Percentiles rank a stretch among this genome's conserved stretches.
phyloP scores from a whole-genome alignment of 495 filamentous ascomycete species.

The Cudoniella acicularis region DNA sequence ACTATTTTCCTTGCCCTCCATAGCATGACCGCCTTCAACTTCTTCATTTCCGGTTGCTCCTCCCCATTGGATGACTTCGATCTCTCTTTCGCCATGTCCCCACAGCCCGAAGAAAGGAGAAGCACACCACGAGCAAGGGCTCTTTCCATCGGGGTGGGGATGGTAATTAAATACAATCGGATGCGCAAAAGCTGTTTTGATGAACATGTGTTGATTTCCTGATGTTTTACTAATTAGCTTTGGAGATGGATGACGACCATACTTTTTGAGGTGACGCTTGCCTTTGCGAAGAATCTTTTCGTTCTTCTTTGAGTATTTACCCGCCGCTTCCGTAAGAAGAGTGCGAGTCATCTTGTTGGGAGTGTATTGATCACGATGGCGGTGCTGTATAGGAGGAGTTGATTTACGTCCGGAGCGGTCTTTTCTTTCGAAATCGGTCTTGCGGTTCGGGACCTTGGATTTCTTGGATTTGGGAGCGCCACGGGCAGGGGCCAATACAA shows the following conservation, averaged over 20 bases:
- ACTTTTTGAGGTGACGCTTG: not conserved
- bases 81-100: not conserved
- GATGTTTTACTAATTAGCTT: not conserved
- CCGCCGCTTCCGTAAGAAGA: not conserved
- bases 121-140: slow-evolving; percentile 15
- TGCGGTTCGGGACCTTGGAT: not conserved
- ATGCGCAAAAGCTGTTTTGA: slow-evolving; percentile 14
- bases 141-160: not conserved
- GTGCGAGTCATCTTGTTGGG: not conserved
- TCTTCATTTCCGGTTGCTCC: slow-evolving; percentile 12
- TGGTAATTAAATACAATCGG: slow-evolving; percentile 21
- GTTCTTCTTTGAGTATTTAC: not conserved
- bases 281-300: not conserved
- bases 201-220: slow-evolving; percentile 1
- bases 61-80: not conserved
- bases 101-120: slow-evolving; percentile 15
- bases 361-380: not conserved
- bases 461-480: not conserved
- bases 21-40: slow-evolving; percentile 2
- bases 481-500: not conserved
- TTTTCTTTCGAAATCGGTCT: not conserved
- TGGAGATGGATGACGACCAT: not conserved
- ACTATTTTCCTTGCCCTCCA: not conserved
- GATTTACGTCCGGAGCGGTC: not conserved
- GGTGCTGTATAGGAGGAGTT: not conserved